A percentile compares a stretch with the other conserved stretches of the same genome.
Evolutionary conservation across 805 yeast species (phyloP).

Genomic region (Candida railenensis): DNA sequence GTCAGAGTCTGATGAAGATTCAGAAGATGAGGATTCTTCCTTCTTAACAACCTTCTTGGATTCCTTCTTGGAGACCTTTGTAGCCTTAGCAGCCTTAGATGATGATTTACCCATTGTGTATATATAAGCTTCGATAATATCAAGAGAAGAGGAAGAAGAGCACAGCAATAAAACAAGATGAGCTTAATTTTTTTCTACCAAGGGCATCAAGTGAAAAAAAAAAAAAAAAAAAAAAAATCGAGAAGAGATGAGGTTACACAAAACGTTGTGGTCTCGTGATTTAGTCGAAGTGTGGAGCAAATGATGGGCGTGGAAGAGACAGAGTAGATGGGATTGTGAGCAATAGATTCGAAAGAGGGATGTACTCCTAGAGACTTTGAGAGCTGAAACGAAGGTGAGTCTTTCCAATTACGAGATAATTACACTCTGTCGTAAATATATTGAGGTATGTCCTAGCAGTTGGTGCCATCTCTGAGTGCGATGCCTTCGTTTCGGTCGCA

Average conservation of each 20-base stretch:
- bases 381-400: too few species aligned
- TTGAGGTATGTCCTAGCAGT: too few species aligned
- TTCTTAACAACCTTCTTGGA: slow-evolving; percentile 19
- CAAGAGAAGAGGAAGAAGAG: not conserved
- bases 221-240: not conserved
- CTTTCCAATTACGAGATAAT: too few species aligned
- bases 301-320: not conserved
- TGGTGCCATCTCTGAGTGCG: too few species aligned
- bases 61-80: slow-evolving; percentile 20
- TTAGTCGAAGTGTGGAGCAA: slow-evolving; percentile 1
- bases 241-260: slow-evolving; percentile 5
- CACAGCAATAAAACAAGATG: not conserved
- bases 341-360: too few species aligned
- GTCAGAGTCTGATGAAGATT: slow-evolving; percentile 19
- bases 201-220: slow-evolving; percentile 6
- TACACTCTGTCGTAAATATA: too few species aligned
- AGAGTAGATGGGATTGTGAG: not conserved
- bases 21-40: slow-evolving; percentile 12
- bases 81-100: slow-evolving; percentile 24
- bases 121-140: slow-evolving; percentile 1
- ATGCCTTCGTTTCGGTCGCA: too few species aligned
- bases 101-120: slow-evolving; percentile 40
- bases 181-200: not conserved
- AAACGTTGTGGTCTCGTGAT: slow-evolving; percentile 4
- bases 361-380: too few species aligned